Conservation (phyloP, 2,329 filamentous ascomycete genomes). For the Aspergillus versicolor region DNA sequence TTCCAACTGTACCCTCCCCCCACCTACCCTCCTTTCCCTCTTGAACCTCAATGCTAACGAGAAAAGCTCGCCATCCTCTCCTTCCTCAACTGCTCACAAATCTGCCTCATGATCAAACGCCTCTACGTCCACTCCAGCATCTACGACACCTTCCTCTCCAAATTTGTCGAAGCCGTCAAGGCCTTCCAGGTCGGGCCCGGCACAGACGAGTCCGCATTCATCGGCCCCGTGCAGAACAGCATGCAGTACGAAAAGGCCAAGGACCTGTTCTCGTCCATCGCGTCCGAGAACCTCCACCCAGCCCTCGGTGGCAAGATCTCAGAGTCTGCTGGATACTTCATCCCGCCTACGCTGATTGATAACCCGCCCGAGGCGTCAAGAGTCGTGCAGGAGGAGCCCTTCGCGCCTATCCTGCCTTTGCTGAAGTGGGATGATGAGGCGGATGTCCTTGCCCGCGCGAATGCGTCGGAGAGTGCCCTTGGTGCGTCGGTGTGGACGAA, state of each 20-base stretch:
- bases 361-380: conserved; percentile 57
- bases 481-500: conserved; percentile 59
- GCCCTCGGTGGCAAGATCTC: conserved; percentile 50
- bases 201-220: conserved; percentile 46
- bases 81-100: conserved; percentile 56
- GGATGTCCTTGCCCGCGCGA: conserved; percentile 58
- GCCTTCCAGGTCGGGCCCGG: conserved; percentile 39
- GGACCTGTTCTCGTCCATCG: conserved; percentile 56
- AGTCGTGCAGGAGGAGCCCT: conserved; percentile 61
- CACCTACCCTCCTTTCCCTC: not conserved
- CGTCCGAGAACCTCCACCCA: conserved; percentile 54
- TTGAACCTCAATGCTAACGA: not conserved
- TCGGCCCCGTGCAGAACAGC: conserved; percentile 63
- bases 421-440: conserved; percentile 61
- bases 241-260: conserved; percentile 65
- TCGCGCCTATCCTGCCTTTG: conserved; percentile 64
- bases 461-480: conserved; percentile 53
- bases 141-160: conserved; percentile 56
- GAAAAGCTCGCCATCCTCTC: conserved; percentile 45
- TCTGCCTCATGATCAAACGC: conserved; percentile 59
- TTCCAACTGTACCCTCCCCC: conserved; percentile 38
- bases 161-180: conserved; percentile 48
- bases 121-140: conserved; percentile 62
- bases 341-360: conserved; percentile 59
- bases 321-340: conserved; percentile 54